Evolutionary conservation across 1,284 basidiomycete species (phyloP).

Genomic region (Lentinus polychrous): DNA sequence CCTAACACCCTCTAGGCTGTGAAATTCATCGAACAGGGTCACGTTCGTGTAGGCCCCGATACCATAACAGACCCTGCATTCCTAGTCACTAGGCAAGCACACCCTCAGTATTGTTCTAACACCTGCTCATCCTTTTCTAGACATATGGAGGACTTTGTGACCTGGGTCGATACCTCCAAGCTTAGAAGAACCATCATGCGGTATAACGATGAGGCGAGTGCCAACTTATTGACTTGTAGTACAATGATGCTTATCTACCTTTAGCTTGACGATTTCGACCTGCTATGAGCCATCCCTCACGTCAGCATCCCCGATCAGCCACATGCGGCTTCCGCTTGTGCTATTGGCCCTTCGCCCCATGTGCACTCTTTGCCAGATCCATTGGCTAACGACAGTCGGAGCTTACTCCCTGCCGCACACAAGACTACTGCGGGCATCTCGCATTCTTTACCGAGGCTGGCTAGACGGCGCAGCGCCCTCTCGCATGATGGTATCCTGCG

Average conservation of each 20-base stretch:
- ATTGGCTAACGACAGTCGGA: too few relatives aligned
- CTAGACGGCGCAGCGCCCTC: too few relatives aligned
- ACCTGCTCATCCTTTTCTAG: slow-evolving; percentile 29
- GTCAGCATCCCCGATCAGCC: too few relatives aligned
- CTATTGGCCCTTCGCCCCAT: too few relatives aligned
- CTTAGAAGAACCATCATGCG: slow-evolving; percentile 93
- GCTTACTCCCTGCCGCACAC: too few relatives aligned
- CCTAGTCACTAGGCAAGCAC: slow-evolving; percentile 76
- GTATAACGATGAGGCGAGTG: slow-evolving; percentile 92
- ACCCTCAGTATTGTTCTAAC: slow-evolving; percentile 8
- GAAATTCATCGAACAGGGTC: slow-evolving; percentile 97
- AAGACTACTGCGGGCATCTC: too few relatives aligned
- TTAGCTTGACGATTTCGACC: slow-evolving; percentile 86
- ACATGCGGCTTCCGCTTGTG: too few relatives aligned
- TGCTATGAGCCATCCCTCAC: slow-evolving; percentile 41
- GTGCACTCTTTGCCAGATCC: too few relatives aligned
- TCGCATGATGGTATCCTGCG: too few relatives aligned
- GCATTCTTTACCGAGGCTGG: too few relatives aligned
- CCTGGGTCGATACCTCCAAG: slow-evolving; percentile 98
- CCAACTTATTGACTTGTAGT: not conserved
- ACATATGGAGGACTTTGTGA: slow-evolving; percentile 99
- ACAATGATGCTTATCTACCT: slow-evolving; percentile 12
- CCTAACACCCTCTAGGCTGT: slow-evolving; percentile 58
- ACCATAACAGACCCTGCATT: slow-evolving; percentile 96
- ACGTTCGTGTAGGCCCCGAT: slow-evolving; percentile 94